Conservation (phyloP, 208 protist species). For the Acanthamoeba divionensis region DNA sequence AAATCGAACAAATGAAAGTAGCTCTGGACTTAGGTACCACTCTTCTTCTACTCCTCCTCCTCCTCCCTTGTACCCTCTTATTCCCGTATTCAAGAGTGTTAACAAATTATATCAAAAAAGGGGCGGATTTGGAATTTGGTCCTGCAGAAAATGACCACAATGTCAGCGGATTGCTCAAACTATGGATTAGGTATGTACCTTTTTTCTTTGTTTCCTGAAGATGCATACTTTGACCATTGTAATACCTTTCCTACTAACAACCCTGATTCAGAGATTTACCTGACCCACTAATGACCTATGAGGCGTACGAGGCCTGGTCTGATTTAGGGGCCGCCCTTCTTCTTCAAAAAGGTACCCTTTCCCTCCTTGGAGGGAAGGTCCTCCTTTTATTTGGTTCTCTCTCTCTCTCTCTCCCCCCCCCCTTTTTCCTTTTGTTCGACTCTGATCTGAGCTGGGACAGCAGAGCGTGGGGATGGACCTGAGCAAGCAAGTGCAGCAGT, state of each 20-base stretch:
- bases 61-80: background rate
- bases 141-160: conserved; percentile 44
- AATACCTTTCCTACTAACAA: too few species aligned
- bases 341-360: background rate
- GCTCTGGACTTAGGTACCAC: background rate
- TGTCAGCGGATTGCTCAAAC: conserved; percentile 18
- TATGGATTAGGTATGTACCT: conserved; percentile 38
- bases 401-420: background rate
- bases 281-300: conserved; percentile 39
- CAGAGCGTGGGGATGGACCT: background rate
- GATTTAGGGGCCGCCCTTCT: background rate
- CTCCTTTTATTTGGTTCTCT: too few species aligned
- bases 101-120: background rate
- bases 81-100: background rate
- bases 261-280: background rate
- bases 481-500: background rate
- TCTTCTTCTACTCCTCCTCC: background rate
- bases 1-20: conserved; percentile 46
- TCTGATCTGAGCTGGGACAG: background rate
- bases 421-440: background rate
- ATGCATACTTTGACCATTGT: too few species aligned
- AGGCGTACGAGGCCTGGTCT: conserved; percentile 3
- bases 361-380: background rate
- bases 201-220: background rate
- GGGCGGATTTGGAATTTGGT: background rate